These are phyloP conservation scores for Tolypocladium ophioglossoides DNA, from an alignment of 2,329 filamentous ascomycete genomes.

Conservation along the genomic window DNA sequence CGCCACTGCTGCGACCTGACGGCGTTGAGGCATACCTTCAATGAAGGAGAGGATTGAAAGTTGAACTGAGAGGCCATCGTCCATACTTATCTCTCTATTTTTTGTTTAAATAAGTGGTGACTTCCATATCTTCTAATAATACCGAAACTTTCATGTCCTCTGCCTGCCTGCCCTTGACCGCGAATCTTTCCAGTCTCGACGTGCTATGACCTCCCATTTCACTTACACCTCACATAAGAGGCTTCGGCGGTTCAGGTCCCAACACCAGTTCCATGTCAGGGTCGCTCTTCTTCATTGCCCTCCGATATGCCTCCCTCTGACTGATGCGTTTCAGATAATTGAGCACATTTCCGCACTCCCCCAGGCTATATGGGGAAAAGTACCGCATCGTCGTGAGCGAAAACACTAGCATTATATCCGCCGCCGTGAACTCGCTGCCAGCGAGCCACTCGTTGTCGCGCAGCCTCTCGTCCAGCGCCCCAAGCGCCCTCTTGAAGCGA, in stretches of 20 bases:
- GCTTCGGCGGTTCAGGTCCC: background rate
- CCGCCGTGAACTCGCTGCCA: background rate
- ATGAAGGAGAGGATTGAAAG: no score
- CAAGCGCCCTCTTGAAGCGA: background rate
- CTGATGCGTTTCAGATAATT: background rate
- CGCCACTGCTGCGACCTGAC: background rate
- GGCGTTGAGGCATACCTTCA: no score
- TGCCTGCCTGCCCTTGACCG: no score
- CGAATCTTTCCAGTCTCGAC: no score
- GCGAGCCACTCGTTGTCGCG: background rate
- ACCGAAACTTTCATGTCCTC: no score
- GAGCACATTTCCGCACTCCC: background rate
- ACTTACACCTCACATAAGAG: background rate
- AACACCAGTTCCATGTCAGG: background rate
- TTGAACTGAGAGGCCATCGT: no score
- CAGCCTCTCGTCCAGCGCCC: background rate
- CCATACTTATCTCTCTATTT: no score
- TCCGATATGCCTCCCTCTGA: background rate
- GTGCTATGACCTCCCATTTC: no score
- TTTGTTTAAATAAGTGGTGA: no score
- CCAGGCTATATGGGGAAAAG: background rate
- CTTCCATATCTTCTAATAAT: no score
- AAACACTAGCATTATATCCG: background rate
- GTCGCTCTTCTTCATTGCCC: background rate
- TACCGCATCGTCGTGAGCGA: background rate